Percentiles rank a stretch among this genome's conserved stretches.
phyloP scores from a whole-genome alignment of 2,329 filamentous ascomycete species.

The Lecanicillium sp. region DNA sequence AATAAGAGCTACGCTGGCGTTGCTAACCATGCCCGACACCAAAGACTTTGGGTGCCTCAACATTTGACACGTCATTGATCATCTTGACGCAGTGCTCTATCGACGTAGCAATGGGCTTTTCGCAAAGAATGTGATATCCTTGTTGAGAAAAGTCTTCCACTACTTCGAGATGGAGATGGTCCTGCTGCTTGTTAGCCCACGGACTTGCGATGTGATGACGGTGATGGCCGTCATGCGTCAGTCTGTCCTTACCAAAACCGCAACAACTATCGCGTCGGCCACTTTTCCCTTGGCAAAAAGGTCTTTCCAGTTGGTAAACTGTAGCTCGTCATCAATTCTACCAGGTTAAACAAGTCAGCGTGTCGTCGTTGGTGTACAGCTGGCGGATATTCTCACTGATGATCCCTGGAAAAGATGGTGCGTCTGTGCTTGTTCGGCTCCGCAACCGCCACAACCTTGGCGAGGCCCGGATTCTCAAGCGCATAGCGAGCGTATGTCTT shows the following conservation, averaged over 20 bases:
- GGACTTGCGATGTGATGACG: neutral
- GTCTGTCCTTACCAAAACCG: slow-evolving; percentile 5
- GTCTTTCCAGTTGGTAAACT: slow-evolving; percentile 9
- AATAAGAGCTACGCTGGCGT: neutral
- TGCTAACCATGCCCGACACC: slow-evolving; percentile 12
- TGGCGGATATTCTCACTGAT: slow-evolving; percentile 5
- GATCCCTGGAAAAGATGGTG: slow-evolving; percentile 8
- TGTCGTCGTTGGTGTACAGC: too few species aligned
- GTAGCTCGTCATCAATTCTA: slow-evolving; percentile 8
- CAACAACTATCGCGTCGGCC: slow-evolving; percentile 10
- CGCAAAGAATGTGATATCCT: slow-evolving; percentile 12
- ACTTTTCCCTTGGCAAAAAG: slow-evolving; percentile 10
- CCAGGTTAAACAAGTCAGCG: neutral
- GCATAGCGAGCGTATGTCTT: slow-evolving; percentile 12
- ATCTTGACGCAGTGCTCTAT: slow-evolving; percentile 11
- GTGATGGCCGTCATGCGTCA: neutral
- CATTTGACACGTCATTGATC: slow-evolving; percentile 2
- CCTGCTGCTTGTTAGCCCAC: slow-evolving; percentile 5
- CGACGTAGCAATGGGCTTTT: slow-evolving; percentile 12
- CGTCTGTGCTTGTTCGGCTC: slow-evolving; percentile 9
- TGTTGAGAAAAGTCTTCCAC: slow-evolving; percentile 23
- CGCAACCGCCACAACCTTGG: slow-evolving; percentile 11
- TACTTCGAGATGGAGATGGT: slow-evolving; percentile 19
- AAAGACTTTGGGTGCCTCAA: slow-evolving; percentile 6
- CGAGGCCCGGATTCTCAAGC: slow-evolving; percentile 9